phyloP scores from a whole-genome alignment of 352 stramenopile species.

The Pythium phragmiticola region DNA sequence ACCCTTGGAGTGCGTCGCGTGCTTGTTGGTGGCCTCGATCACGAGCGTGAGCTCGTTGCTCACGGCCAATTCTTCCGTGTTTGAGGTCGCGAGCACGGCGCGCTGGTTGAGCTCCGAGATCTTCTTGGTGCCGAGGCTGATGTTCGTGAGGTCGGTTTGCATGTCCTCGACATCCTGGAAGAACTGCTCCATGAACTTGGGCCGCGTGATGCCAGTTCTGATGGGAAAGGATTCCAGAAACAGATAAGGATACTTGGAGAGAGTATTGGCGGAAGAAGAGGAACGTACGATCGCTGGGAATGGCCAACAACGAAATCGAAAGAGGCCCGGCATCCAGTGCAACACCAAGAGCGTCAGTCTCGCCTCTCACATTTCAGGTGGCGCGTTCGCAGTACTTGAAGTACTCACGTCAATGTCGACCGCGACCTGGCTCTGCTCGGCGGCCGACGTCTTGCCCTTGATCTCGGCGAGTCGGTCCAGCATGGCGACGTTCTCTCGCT shows the following conservation, averaged over 20 bases:
- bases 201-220: conserved; percentile 52
- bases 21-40: conserved; percentile 92
- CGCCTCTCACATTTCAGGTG: neutral
- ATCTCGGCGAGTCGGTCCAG: conserved; percentile 74
- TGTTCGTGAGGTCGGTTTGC: conserved; percentile 91
- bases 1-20: conserved; percentile 46
- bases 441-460: conserved; percentile 43
- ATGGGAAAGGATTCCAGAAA: no score
- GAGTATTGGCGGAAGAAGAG: neutral
- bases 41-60: conserved; percentile 90
- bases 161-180: conserved; percentile 96
- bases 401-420: conserved; percentile 65
- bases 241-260: no score
- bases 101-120: conserved; percentile 94
- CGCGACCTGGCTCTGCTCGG: conserved; percentile 36
- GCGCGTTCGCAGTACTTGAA: conserved; percentile 11
- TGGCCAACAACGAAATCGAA: neutral
- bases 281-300: neutral
- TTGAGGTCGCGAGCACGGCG: conserved; percentile 92
- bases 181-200: conserved; percentile 94
- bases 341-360: neutral
- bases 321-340: neutral
- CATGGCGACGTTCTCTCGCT: conserved; percentile 30
- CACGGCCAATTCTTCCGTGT: conserved; percentile 87
- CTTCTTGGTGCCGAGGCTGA: conserved; percentile 89